Percentiles rank a stretch among this genome's conserved stretches.
Evolutionary conservation across 257 asterid species (phyloP).

Genomic region (Galeopsis tetrahit): DNA sequence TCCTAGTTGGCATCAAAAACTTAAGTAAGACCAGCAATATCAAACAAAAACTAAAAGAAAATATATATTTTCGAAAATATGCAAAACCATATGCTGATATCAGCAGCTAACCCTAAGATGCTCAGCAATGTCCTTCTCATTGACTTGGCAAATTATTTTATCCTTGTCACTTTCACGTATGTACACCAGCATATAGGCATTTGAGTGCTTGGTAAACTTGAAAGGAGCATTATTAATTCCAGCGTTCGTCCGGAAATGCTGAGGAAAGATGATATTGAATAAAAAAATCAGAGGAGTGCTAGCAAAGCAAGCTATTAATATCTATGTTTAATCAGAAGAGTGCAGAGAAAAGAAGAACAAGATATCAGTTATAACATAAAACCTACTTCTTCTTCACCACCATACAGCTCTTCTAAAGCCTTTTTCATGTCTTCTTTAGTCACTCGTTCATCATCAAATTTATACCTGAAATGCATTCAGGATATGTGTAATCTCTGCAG

Average conservation of each 20-base stretch:
- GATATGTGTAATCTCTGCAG: constrained; percentile 21
- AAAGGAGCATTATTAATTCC: constrained; percentile 47
- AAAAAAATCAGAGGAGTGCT: constrained; percentile 16
- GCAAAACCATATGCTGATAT: constrained; percentile 33
- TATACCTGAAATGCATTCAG: constrained; percentile 52
- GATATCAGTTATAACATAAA: constrained; percentile 16
- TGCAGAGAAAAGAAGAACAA: neutral
- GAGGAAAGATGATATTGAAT: constrained; percentile 29
- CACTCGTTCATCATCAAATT: constrained; percentile 71
- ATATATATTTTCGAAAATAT: constrained; percentile 15
- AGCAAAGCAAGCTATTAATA: constrained; percentile 17
- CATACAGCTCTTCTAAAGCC: constrained; percentile 62
- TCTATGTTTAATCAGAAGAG: too few relatives aligned
- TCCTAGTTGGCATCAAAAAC: constrained; percentile 39
- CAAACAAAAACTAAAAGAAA: constrained; percentile 9
- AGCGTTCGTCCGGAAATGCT: constrained; percentile 50
- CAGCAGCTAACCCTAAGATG: constrained; percentile 60
- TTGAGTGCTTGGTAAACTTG: constrained; percentile 54
- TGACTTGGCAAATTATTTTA: constrained; percentile 54
- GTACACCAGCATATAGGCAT: constrained; percentile 63
- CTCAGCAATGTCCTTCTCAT: constrained; percentile 85
- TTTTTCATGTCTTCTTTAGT: constrained; percentile 61
- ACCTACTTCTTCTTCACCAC: constrained; percentile 65
- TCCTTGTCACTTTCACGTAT: constrained; percentile 61
- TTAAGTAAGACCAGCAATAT: constrained; percentile 32